These are phyloP conservation scores for Crithidia expoeki DNA, from an alignment of 208 protist genomes.

Conservation along the genomic window DNA sequence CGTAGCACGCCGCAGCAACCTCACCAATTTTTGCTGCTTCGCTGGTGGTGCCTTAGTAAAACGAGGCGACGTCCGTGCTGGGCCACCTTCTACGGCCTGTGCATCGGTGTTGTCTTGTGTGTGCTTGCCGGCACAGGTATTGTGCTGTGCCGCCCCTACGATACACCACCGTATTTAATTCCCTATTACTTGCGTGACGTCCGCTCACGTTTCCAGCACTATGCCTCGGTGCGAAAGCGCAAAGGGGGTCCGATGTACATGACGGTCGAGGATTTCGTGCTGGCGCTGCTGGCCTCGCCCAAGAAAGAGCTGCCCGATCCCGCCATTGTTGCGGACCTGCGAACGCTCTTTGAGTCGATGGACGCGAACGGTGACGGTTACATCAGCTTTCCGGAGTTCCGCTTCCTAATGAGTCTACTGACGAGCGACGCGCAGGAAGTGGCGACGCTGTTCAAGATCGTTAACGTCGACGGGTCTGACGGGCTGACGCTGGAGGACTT, in stretches of 20 bases:
- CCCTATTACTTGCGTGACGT: constrained; percentile 89
- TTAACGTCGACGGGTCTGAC: constrained; percentile 60
- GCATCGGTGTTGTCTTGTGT: constrained; percentile 27
- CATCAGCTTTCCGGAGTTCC: constrained; percentile 84
- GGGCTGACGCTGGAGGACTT: constrained; percentile 72
- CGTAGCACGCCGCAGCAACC: too few relatives aligned
- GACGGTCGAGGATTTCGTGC: constrained; percentile 88
- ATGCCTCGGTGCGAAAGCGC: constrained; percentile 72
- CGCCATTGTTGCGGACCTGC: constrained; percentile 21
- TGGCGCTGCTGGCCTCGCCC: constrained; percentile 64
- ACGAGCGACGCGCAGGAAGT: constrained; percentile 61
- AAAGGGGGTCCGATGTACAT: constrained; percentile 71
- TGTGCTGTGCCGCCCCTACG: constrained; percentile 63
- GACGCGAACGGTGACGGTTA: constrained; percentile 83
- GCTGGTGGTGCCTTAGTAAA: too few relatives aligned
- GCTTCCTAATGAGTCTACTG: constrained; percentile 83
- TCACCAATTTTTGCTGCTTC: too few relatives aligned
- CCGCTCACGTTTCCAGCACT: constrained; percentile 82
- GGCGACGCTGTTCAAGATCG: constrained; percentile 61
- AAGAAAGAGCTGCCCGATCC: constrained; percentile 41
- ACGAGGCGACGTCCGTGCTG: constrained; percentile 3
- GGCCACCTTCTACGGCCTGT: constrained; percentile 29
- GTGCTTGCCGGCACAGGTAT: constrained; percentile 23
- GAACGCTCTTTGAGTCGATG: constrained; percentile 59
- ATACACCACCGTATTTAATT: constrained; percentile 88